phyloP scores from a whole-genome alignment of 106 monocot genomes.

The Dioscorea dumetorum region DNA sequence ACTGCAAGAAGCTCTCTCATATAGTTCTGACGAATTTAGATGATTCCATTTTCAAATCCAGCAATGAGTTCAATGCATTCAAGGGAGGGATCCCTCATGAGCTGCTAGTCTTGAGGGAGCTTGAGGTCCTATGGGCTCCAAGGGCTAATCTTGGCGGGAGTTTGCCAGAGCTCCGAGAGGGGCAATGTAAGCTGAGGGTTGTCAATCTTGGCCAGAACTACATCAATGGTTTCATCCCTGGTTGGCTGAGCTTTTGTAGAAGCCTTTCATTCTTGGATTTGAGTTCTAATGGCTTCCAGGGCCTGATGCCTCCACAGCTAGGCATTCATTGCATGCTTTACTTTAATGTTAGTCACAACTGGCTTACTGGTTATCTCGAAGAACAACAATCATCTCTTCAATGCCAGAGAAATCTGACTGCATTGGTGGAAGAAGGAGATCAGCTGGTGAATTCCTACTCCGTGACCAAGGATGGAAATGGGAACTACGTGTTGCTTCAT shows the following conservation, averaged over 20 bases:
- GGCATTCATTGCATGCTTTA: slow-evolving; percentile 26
- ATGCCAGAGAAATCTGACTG: neutral
- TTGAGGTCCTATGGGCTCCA: slow-evolving; percentile 60
- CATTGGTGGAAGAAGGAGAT: neutral
- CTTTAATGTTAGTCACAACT: slow-evolving; percentile 52
- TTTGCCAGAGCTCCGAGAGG: slow-evolving; percentile 14
- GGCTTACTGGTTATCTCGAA: slow-evolving; percentile 23
- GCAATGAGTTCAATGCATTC: slow-evolving; percentile 61
- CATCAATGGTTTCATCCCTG: slow-evolving; percentile 27
- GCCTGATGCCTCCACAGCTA: slow-evolving; percentile 24
- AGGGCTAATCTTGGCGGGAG: slow-evolving; percentile 49
- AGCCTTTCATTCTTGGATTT: slow-evolving; percentile 44
- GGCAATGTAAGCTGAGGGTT: slow-evolving; percentile 27
- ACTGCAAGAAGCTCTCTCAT: slow-evolving; percentile 31
- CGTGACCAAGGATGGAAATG: neutral
- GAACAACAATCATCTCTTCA: neutral
- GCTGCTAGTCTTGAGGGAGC: slow-evolving; percentile 22
- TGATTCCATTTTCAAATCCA: neutral
- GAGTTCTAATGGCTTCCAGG: slow-evolving; percentile 47
- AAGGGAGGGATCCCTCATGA: slow-evolving; percentile 27
- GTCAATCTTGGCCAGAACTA: slow-evolving; percentile 67
- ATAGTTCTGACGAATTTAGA: slow-evolving; percentile 36
- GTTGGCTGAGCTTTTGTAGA: slow-evolving; percentile 27
- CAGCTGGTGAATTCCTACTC: slow-evolving; percentile 17
- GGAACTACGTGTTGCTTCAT: slow-evolving; percentile 24